Conservation (phyloP, 106 monocot genomes). For the Dendrobium huoshanense region DNA sequence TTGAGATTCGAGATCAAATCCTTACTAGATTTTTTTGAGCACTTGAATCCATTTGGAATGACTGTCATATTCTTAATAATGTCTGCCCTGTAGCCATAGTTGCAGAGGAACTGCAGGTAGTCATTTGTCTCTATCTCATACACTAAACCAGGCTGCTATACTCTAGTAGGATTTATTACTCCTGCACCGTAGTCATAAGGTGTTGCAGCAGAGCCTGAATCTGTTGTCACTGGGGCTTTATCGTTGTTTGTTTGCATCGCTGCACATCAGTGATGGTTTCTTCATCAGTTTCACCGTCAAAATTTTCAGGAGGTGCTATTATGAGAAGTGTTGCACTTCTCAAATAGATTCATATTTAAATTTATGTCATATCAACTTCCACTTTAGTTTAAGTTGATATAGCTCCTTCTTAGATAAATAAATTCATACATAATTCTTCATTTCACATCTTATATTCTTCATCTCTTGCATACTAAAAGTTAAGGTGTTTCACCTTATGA, state of each 20-base stretch:
- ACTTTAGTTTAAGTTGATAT: not conserved
- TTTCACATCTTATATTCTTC: too few species aligned
- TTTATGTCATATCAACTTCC: too few species aligned
- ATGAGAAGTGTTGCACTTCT: not conserved
- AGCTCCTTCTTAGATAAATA: not conserved
- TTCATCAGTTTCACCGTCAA: not conserved
- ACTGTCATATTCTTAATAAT: slow-evolving; percentile 42
- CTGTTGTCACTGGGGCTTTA: slow-evolving; percentile 24
- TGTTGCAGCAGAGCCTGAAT: slow-evolving; percentile 44
- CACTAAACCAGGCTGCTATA: slow-evolving; percentile 55
- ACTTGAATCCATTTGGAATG: slow-evolving; percentile 36
- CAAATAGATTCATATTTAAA: not conserved
- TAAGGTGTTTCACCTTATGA: too few species aligned
- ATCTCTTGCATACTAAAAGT: too few species aligned
- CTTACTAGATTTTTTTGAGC: slow-evolving; percentile 48
- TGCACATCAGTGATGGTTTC: not conserved
- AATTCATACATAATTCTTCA: not conserved
- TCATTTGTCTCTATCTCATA: slow-evolving; percentile 45
- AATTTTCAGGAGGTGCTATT: not conserved
- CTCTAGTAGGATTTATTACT: slow-evolving; percentile 46
- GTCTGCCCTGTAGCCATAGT: slow-evolving; percentile 63
- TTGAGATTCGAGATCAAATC: slow-evolving; percentile 71
- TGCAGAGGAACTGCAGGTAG: slow-evolving; percentile 68
- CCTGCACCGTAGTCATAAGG: slow-evolving; percentile 73
- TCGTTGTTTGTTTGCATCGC: slow-evolving; percentile 44